Base-by-base conservation (phyloP, 2,329 filamentous ascomycete species). In the Ceratocystis cubensis region DNA sequence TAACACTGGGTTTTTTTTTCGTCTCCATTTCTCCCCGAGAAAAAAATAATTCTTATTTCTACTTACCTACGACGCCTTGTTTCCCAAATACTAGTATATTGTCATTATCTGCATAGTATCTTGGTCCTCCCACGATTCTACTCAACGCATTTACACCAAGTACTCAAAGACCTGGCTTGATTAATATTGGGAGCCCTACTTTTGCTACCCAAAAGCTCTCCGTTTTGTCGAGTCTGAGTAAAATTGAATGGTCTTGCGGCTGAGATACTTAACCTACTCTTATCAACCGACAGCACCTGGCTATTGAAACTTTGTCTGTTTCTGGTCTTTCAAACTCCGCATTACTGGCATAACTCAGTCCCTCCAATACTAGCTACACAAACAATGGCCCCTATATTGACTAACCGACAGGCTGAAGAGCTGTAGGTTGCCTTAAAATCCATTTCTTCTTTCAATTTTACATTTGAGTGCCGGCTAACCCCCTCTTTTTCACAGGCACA, bases 351-450 rank as follows among this genome's bases (percentile, higher is more conserved):
- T 25, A 53, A 8, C 56, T 59, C 56, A 20, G 30, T 20, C 15
- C 56, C 28, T 4, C 28, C 28, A 25, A 28, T 37, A 59, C 33
- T 8, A 59, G 56, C 28, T 17, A 20, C 30, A 37, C n/a, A 59
- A 67, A 68, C 25, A 50, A 92, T 92, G 88, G 87, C 84, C 79
- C 84, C 84, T 74, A 82, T 90, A 75, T 79, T 94, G 77, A 91
- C 89, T 69, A 79, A 82, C 73, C 85, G 88, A 74, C 91, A 95
- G 80, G 89, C 89, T 70, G 90, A 94, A 78, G 90, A 94, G 82
- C 86, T 94, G 89, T 93, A 82, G 77, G 88, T 82, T 69, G 41
- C 1, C 61, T 59, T 20, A 33, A n/a, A n/a, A 33, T 25, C 28
- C 2, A 59, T 17, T n/a, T 6, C 4, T n/a, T 17, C 5, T 37